Percentiles rank a stretch among this genome's conserved stretches.
Conservation (phyloP, 768 basidiomycete species). For the Suillus subluteus region DNA sequence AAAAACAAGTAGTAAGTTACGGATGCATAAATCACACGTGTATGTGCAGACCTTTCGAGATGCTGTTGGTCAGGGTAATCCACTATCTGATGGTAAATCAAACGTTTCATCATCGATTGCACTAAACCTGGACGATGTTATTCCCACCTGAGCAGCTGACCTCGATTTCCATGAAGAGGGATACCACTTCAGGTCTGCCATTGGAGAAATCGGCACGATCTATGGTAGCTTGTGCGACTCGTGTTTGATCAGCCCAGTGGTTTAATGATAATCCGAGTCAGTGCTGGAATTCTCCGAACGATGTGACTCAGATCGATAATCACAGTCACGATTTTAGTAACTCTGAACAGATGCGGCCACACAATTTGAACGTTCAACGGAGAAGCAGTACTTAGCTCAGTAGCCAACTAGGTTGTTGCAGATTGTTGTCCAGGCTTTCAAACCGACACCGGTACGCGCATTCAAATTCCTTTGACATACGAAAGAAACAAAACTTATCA, state of each 20-base stretch:
- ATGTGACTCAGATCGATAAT: neutral
- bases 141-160: constrained; percentile 70
- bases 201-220: neutral
- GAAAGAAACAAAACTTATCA: too few species aligned
- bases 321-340: neutral
- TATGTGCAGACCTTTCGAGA: constrained; percentile 53
- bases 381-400: neutral
- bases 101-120: constrained; percentile 7
- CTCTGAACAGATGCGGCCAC: neutral
- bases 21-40: constrained; percentile 1
- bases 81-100: constrained; percentile 53
- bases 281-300: neutral
- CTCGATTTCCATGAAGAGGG: constrained; percentile 82
- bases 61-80: constrained; percentile 67
- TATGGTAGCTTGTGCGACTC: neutral
- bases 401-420: neutral
- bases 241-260: neutral
- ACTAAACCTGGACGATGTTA: neutral
- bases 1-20: neutral
- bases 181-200: constrained; percentile 50
- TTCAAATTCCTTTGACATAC: neutral
- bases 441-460: neutral
- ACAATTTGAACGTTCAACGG: neutral
- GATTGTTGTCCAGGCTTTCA: neutral
- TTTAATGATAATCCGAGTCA: too few species aligned